Conservation (phyloP, 306 rosid species). For the Ceratonia siliqua region DNA sequence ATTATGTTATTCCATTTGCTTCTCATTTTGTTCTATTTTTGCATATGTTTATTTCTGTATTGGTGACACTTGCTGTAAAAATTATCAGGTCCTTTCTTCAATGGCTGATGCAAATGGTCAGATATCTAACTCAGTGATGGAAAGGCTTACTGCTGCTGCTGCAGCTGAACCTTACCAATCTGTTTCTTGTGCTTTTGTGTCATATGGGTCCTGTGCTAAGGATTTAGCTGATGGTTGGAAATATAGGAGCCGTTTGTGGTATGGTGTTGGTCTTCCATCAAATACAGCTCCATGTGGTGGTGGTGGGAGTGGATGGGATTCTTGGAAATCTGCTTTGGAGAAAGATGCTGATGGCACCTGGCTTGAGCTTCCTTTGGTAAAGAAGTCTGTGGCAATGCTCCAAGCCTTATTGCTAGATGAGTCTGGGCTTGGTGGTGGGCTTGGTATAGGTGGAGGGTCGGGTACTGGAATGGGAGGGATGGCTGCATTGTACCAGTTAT, state of each 20-base stretch:
- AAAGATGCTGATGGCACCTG: constrained; percentile 81
- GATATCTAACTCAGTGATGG: constrained; percentile 74
- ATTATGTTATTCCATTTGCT: not conserved
- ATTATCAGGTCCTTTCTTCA: constrained; percentile 77
- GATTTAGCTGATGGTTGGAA: constrained; percentile 96
- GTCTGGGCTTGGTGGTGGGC: constrained; percentile 97
- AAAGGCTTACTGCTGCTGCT: constrained; percentile 93
- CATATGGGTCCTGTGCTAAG: constrained; percentile 83
- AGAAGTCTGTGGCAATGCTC: constrained; percentile 91
- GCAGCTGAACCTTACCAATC: constrained; percentile 94
- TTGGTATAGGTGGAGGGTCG: constrained; percentile 98
- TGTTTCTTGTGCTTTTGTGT: constrained; percentile 90
- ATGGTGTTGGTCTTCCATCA: constrained; percentile 90
- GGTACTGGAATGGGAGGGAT: constrained; percentile 99
- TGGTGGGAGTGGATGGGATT: constrained; percentile 89
- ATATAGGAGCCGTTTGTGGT: constrained; percentile 94
- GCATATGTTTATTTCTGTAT: constrained; percentile 21
- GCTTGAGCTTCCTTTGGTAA: constrained; percentile 91
- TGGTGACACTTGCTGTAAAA: constrained; percentile 24
- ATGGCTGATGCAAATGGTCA: constrained; percentile 93
- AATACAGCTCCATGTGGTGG: constrained; percentile 67
- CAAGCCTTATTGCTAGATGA: constrained; percentile 91
- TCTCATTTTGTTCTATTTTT: constrained; percentile 25
- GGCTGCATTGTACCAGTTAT: constrained; percentile 86
- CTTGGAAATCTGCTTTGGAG: constrained; percentile 81